Base-by-base conservation (phyloP, 768 basidiomycete genomes). In the Albatrellus ellisii region DNA sequence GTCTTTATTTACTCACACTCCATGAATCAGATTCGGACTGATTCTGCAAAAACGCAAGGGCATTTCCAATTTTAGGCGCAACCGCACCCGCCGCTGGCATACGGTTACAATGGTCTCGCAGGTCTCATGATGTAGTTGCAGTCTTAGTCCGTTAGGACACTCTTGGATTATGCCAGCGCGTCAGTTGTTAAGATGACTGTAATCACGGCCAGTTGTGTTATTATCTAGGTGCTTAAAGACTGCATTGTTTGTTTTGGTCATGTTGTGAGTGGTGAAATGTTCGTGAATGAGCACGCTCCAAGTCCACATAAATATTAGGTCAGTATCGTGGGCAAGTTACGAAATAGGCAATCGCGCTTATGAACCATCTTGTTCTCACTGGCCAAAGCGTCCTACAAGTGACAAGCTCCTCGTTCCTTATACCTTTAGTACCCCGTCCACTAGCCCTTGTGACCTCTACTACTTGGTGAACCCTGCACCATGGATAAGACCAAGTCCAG, bases 31-130 rank as follows among this genome's bases (percentile, higher is more conserved):
- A 79, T 91, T 50, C 82, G 84, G 27, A 82, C 94, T 49, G 79
- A 91, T 56, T 71, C 79, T 25, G 62, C 69, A 22, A 92, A 92
- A 8, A 69, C 75, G 34, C 68, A 77, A 48, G 58, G 77, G 41
- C 90, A 89, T 59, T 67, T 69, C 43, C 82, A 84, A 53, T 97
- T 91, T 58, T 83, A 84, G 11, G 88, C 90, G 9, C 75, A 73
- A 36, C 77, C 81, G 26, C 91, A 95, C 64, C 91, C 91, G 56
- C 91, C 91, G 8, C 94, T 95, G 91, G 90, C 90, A 2, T 94
- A 89, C 50, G 69, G 78, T 1, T 71, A 68, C 46, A 72, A 75
- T 17, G 79, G 80, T 6, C 58, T 88, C 42, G 69, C 72, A 12
- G 76, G 61, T 51, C 59, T 88, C 62, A 71, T 87, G 67, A 77